Conservation (phyloP, 1,284 basidiomycete genomes). For the Cutaneotrichosporon cutaneum region DNA sequence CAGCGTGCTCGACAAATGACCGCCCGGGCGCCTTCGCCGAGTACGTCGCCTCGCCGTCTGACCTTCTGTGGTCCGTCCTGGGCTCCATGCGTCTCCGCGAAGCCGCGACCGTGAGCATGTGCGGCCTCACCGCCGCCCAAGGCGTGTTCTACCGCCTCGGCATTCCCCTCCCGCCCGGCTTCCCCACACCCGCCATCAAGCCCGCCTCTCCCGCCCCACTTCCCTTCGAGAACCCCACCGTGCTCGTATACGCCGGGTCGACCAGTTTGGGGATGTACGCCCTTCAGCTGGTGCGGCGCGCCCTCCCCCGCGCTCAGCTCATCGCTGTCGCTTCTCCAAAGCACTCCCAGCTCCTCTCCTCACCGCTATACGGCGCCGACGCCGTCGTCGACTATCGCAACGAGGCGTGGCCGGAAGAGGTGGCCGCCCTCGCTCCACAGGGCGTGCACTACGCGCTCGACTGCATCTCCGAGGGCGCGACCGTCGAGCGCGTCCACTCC, state of each 20-base stretch:
- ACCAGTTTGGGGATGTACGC: conserved; percentile 19
- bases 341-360: conserved; percentile 4
- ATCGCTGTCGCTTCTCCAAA: conserved; percentile 6
- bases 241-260: conserved; percentile 17
- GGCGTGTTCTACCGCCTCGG: conserved; percentile 14
- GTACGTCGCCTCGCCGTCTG: conserved; percentile 6
- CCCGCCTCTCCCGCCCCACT: not conserved
- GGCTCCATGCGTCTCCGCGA: not conserved
- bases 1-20: conserved; percentile 16
- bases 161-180: conserved; percentile 11
- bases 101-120: conserved; percentile 18
- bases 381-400: conserved; percentile 17
- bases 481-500: conserved; percentile 1
- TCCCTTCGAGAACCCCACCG: not conserved
- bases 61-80: conserved; percentile 15
- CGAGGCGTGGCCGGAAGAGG: conserved; percentile 8
- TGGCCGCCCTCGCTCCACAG: not conserved
- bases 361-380: conserved; percentile 6
- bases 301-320: not conserved
- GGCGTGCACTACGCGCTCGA: conserved; percentile 16
- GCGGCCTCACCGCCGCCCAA: conserved; percentile 22
- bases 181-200: not conserved
- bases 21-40: conserved; percentile 19
- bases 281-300: conserved; percentile 12
- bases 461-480: conserved; percentile 16